Evolutionary conservation across 2,329 filamentous ascomycete species (phyloP).

Genomic region (Cercospora beticola): DNA sequence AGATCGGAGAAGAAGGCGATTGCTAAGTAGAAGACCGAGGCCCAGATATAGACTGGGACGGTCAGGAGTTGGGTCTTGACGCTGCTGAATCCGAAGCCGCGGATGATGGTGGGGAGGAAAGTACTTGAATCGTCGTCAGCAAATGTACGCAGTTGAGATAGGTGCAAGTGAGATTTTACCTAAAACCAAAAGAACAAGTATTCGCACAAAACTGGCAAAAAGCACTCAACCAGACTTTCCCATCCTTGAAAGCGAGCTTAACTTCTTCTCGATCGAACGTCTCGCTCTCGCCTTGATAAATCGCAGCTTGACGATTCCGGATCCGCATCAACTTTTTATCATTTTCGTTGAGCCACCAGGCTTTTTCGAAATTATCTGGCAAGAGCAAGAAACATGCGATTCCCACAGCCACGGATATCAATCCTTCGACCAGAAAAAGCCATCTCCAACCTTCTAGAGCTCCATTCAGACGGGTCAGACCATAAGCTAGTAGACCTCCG

Average conservation of each 20-base stretch:
- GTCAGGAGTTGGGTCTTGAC: slow-evolving; percentile 48
- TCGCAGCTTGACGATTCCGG: slow-evolving; percentile 44
- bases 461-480: slow-evolving; percentile 70
- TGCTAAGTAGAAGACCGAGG: slow-evolving; percentile 11
- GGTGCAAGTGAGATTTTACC: neutral
- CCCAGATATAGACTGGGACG: slow-evolving; percentile 39
- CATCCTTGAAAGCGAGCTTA: slow-evolving; percentile 49
- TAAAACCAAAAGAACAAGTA: slow-evolving; percentile 48
- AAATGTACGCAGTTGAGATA: neutral
- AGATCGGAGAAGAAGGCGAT: slow-evolving; percentile 18
- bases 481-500: slow-evolving; percentile 40
- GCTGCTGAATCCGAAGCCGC: slow-evolving; percentile 43
- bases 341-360: slow-evolving; percentile 47
- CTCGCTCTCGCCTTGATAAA: slow-evolving; percentile 51
- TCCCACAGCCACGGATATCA: slow-evolving; percentile 33
- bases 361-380: slow-evolving; percentile 44
- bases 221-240: slow-evolving; percentile 53
- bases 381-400: slow-evolving; percentile 35
- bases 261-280: slow-evolving; percentile 55
- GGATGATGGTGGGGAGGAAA: slow-evolving; percentile 25
- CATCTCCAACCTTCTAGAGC: slow-evolving; percentile 54
- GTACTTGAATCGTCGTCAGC: slow-evolving; percentile 26
- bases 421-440: slow-evolving; percentile 37
- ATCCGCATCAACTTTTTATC: slow-evolving; percentile 52
- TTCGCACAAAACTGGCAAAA: slow-evolving; percentile 54